These are phyloP conservation scores for Torulaspora microellipsoides DNA, from an alignment of 805 yeast species.

Conservation along the genomic window DNA sequence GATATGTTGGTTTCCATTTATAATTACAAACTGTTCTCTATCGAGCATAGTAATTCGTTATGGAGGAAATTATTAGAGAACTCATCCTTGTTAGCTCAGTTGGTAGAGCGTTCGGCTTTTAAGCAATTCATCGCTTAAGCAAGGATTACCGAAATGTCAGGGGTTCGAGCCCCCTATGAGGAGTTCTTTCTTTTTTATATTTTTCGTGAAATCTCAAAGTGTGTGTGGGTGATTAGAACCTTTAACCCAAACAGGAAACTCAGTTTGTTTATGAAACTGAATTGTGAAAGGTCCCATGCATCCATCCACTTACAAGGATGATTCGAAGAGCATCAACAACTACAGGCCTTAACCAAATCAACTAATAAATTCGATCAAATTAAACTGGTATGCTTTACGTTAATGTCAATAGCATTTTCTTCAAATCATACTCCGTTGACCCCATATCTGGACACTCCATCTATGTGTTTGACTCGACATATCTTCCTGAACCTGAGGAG, in stretches of 20 bases:
- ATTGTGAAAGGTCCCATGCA: too few species aligned
- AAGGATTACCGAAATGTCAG: slow-evolving; percentile 45
- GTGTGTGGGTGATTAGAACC: too few species aligned
- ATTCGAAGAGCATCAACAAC: too few species aligned
- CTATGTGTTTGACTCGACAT: slow-evolving; percentile 78
- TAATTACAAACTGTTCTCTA: background rate
- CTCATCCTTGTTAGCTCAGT: slow-evolving; percentile 57
- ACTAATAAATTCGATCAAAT: too few species aligned
- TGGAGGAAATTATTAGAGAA: slow-evolving; percentile 17
- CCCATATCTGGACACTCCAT: slow-evolving; percentile 66
- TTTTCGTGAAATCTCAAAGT: slow-evolving; percentile 1
- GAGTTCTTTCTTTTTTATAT: slow-evolving; percentile 34
- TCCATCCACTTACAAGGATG: too few species aligned
- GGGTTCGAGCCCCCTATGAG: slow-evolving; percentile 51
- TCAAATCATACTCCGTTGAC: slow-evolving; percentile 57
- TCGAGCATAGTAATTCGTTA: background rate
- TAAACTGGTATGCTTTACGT: slow-evolving; percentile 25
- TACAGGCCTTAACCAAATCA: too few species aligned
- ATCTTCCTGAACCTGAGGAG: slow-evolving; percentile 57
- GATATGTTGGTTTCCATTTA: too few species aligned
- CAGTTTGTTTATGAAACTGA: slow-evolving; percentile 2
- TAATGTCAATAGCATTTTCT: slow-evolving; percentile 45
- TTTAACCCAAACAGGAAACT: background rate
- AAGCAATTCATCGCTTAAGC: slow-evolving; percentile 34
- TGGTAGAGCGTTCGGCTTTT: slow-evolving; percentile 70